A percentile compares a stretch with the other conserved stretches of the same genome.
Evolutionary conservation across 2,329 filamentous ascomycete genomes (phyloP).

Genomic region (Paracoccidioides brasiliensis): DNA sequence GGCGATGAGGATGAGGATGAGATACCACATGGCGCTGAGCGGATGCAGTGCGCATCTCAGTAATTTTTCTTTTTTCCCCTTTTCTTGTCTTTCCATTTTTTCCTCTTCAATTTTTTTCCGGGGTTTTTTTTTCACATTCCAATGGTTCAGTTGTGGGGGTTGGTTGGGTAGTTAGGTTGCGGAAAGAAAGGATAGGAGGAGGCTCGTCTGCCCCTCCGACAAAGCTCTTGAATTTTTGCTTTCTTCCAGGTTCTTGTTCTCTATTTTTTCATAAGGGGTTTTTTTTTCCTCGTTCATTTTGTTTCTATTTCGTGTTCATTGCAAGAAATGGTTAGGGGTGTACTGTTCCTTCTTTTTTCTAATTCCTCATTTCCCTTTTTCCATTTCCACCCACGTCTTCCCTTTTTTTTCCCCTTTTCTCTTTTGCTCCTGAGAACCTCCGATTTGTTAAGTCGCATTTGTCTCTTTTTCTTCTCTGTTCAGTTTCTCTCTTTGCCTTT

Average conservation of each 20-base stretch:
- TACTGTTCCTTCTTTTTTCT: not conserved
- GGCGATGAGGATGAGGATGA: constrained; percentile 57
- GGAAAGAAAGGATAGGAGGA: not conserved
- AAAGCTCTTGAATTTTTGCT: not conserved
- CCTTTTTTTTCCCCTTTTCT: not conserved
- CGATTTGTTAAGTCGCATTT: too few species aligned
- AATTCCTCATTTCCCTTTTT: not conserved
- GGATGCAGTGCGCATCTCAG: constrained; percentile 41
- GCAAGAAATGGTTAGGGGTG: not conserved
- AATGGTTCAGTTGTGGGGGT: not conserved
- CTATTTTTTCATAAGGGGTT: not conserved
- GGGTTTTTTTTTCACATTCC: too few species aligned
- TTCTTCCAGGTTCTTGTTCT: too few species aligned
- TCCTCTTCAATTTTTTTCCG: not conserved
- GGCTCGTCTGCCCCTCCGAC: too few species aligned
- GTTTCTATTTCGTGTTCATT: not conserved
- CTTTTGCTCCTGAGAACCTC: not conserved
- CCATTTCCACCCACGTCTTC: not conserved
- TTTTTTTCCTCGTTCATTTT: not conserved
- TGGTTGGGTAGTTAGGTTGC: not conserved
- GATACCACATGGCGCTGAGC: constrained; percentile 35
- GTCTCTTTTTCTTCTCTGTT: not conserved
- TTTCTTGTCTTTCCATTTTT: not conserved
- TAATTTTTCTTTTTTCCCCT: constrained; percentile 18
- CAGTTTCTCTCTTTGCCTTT: not conserved